Conservation (phyloP, 2,329 filamentous ascomycete genomes). For the Sphaerulina vaccinii region DNA sequence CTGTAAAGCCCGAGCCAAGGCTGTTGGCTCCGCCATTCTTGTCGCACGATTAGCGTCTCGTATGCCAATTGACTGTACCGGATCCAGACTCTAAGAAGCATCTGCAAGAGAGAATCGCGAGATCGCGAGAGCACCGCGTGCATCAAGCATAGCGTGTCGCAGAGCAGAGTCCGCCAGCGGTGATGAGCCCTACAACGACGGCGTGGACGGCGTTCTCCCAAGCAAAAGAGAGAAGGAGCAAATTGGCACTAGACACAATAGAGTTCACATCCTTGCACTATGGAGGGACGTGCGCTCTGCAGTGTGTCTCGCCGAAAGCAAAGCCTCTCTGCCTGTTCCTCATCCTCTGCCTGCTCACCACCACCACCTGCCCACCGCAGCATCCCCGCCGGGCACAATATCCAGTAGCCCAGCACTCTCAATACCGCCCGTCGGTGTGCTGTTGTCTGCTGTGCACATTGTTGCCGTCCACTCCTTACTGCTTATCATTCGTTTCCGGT, state of each 20-base stretch:
- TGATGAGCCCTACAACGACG: not conserved
- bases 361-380: constrained; percentile 7
- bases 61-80: not conserved
- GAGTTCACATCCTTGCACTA: too few relatives aligned
- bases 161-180: too few relatives aligned
- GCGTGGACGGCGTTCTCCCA: not conserved
- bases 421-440: constrained; percentile 11
- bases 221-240: too few relatives aligned
- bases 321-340: not conserved
- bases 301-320: not conserved
- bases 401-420: constrained; percentile 8
- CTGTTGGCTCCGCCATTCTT: not conserved
- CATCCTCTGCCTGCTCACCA: constrained; percentile 2
- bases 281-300: too few relatives aligned
- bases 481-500: constrained; percentile 16
- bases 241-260: too few relatives aligned
- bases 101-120: not conserved
- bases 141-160: not conserved
- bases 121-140: not conserved
- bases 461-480: constrained; percentile 27
- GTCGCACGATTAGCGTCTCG: not conserved
- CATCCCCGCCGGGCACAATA: not conserved
- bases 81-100: not conserved
- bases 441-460: constrained; percentile 13
- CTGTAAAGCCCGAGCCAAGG: constrained; percentile 9